Evolutionary conservation across 192 early-diverging fungal species (phyloP).

Genomic region (Cladochytrium replicatum): DNA sequence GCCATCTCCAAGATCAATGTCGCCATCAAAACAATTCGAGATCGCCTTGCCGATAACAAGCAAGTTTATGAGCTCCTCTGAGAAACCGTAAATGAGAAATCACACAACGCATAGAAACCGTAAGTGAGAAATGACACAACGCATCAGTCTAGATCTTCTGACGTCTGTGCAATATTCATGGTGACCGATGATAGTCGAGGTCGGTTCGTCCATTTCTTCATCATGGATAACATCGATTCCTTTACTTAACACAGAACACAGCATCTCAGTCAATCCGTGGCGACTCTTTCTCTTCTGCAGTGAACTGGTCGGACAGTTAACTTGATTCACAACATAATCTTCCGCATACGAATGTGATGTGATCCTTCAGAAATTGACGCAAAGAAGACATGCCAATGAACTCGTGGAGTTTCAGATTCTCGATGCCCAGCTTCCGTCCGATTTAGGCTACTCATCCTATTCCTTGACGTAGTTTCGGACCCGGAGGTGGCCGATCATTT

Average conservation of each 20-base stretch:
- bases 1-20: constrained; percentile 27
- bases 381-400: constrained; percentile 10
- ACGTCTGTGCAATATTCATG: constrained; percentile 49
- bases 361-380: constrained; percentile 1
- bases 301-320: constrained; percentile 9
- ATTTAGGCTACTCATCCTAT: too few relatives aligned
- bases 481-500: too few relatives aligned
- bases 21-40: constrained; percentile 42
- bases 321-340: neutral
- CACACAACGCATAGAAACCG: too few relatives aligned
- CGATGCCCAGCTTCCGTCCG: too few relatives aligned
- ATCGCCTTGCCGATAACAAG: constrained; percentile 33
- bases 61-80: constrained; percentile 42
- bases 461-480: too few relatives aligned
- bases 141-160: too few relatives aligned
- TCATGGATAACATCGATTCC: constrained; percentile 20
- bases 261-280: constrained; percentile 33
- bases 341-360: neutral
- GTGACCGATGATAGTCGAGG: constrained; percentile 28
- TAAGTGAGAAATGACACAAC: too few relatives aligned
- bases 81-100: too few relatives aligned
- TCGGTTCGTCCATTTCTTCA: constrained; percentile 39
- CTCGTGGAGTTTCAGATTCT: constrained; percentile 25
- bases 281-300: constrained; percentile 7
- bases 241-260: constrained; percentile 37